phyloP scores from a whole-genome alignment of 2,329 filamentous ascomycete species.

The Arthroderma uncinatum region DNA sequence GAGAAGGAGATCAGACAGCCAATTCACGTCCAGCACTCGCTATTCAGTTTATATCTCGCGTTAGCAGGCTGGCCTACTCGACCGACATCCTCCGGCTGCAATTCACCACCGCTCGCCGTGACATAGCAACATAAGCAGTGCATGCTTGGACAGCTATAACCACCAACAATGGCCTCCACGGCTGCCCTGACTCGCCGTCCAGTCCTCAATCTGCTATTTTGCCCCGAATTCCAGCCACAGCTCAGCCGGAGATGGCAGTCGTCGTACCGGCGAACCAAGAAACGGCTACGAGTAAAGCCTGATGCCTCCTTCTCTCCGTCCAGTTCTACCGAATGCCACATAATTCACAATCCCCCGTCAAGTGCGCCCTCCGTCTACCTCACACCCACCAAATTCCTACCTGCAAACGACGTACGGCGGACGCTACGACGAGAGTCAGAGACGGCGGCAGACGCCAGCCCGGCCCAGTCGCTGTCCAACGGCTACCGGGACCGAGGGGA shows the following conservation, averaged over 20 bases:
- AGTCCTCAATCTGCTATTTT: conserved; percentile 28
- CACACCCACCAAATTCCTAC: conserved; percentile 55
- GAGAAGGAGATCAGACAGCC: neutral
- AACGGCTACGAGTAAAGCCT: conserved; percentile 42
- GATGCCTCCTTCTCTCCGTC: conserved; percentile 39
- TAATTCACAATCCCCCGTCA: conserved; percentile 57
- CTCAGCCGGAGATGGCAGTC: conserved; percentile 37
- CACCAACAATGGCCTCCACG: conserved; percentile 21
- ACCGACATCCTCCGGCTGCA: neutral
- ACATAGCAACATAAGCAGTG: neutral
- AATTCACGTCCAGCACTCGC: neutral
- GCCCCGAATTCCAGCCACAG: conserved; percentile 24
- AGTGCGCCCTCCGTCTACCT: conserved; percentile 52
- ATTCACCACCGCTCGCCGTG: neutral
- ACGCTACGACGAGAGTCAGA: conserved; percentile 33
- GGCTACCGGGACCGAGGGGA: conserved; percentile 31
- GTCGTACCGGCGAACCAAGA: conserved; percentile 41
- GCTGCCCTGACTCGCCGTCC: conserved; percentile 25
- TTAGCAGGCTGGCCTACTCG: neutral
- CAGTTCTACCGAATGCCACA: conserved; percentile 35
- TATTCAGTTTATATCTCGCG: neutral
- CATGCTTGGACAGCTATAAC: neutral
- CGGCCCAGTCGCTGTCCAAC: conserved; percentile 36
- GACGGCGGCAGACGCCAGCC: conserved; percentile 22
- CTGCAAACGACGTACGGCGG: conserved; percentile 45